Conservation (phyloP, 2,329 filamentous ascomycete genomes). For the Chaetomium sp. region DNA sequence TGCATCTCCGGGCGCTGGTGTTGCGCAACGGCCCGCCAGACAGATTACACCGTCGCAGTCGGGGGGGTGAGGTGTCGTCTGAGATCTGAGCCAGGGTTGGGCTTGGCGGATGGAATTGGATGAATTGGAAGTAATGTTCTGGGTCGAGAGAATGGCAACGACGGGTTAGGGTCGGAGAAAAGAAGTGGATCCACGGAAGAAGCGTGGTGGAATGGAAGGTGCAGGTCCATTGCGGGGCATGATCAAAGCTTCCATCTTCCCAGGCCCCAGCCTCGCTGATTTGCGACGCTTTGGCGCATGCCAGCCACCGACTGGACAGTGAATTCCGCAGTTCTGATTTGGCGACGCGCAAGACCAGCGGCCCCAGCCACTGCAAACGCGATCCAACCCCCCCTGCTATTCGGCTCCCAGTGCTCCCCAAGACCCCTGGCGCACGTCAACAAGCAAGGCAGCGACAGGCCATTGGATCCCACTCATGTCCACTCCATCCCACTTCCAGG, state of each 20-base stretch:
- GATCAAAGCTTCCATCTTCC: background rate
- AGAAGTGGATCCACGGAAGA: too few species aligned
- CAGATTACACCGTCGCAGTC: too few species aligned
- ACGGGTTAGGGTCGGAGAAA: too few species aligned
- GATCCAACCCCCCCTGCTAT: slow-evolving; percentile 1
- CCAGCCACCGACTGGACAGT: slow-evolving; percentile 12
- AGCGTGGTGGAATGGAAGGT: too few species aligned
- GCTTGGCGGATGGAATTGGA: too few species aligned
- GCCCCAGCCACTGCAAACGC: slow-evolving; percentile 18
- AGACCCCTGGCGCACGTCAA: slow-evolving; percentile 4
- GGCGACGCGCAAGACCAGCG: slow-evolving; percentile 10
- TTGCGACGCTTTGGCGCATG: background rate
- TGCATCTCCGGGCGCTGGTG: too few species aligned
- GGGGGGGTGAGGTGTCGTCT: too few species aligned
- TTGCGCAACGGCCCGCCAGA: too few species aligned
- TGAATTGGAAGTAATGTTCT: too few species aligned
- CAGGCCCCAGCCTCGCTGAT: slow-evolving; percentile 16
- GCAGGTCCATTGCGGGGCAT: slow-evolving; percentile 1
- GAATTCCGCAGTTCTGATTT: background rate
- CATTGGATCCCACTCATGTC: slow-evolving; percentile 3
- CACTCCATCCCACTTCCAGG: background rate
- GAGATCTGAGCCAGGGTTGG: too few species aligned
- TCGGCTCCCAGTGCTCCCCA: background rate
- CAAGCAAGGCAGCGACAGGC: background rate
- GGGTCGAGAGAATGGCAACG: too few species aligned